Evolutionary conservation across 2,329 filamentous ascomycete genomes (phyloP).

Genomic region (Byssochlamys sp.): DNA sequence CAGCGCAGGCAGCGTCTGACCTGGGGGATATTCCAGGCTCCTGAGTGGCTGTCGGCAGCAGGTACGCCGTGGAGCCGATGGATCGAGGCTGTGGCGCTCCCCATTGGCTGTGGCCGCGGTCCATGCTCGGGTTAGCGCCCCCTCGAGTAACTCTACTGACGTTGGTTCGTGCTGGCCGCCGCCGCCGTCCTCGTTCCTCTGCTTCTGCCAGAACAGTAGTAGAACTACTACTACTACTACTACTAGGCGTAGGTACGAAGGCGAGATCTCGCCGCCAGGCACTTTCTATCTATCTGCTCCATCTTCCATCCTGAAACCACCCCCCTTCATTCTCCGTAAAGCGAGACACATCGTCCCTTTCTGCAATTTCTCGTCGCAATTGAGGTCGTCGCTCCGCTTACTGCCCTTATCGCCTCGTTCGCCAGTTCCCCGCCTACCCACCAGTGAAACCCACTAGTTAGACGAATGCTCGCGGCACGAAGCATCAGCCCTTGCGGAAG

Average conservation of each 20-base stretch:
- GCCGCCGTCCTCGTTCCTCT: neutral
- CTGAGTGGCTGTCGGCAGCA: conserved; percentile 1
- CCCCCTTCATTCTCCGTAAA: neutral
- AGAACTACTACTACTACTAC: neutral
- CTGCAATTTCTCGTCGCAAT: neutral
- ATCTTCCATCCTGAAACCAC: neutral
- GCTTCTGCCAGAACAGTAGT: neutral
- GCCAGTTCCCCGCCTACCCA: neutral
- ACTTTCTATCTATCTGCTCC: neutral
- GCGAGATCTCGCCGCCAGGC: neutral
- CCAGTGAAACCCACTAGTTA: neutral
- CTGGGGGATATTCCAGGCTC: neutral
- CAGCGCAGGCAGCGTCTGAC: neutral
- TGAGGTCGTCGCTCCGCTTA: neutral
- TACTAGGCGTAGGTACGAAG: neutral
- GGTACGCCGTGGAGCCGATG: conserved; percentile 5
- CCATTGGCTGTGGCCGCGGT: neutral
- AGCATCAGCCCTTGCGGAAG: neutral
- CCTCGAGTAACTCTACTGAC: neutral
- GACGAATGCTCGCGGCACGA: conserved; percentile 1
- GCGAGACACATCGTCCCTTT: neutral
- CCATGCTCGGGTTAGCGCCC: neutral
- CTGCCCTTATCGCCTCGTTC: neutral
- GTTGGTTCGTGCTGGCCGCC: neutral
- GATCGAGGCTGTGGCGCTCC: neutral